A percentile compares a stretch with the other conserved stretches of the same genome.
phyloP scores from a whole-genome alignment of 768 basidiomycete species.

The Macrolepiota albuminosa region DNA sequence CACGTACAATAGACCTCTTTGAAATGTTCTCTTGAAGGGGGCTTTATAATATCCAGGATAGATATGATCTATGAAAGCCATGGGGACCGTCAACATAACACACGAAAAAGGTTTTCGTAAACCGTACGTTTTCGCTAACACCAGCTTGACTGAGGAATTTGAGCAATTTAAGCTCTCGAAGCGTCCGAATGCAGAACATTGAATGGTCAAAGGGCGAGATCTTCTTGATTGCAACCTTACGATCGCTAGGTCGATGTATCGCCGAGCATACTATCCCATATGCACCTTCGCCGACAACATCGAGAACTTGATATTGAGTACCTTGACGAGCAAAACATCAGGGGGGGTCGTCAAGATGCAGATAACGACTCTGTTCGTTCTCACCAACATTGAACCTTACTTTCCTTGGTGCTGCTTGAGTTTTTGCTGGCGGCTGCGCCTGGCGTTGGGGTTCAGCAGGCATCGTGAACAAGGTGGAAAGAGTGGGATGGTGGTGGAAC shows the following conservation, averaged over 20 bases:
- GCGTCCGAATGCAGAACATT: constrained; percentile 90
- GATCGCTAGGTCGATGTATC: constrained; percentile 77
- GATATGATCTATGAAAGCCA: constrained; percentile 65
- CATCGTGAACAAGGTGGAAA: constrained; percentile 17
- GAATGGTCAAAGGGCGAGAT: constrained; percentile 94
- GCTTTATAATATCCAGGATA: constrained; percentile 86
- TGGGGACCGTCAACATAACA: constrained; percentile 3
- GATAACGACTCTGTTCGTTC: constrained; percentile 13
- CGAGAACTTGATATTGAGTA: constrained; percentile 78
- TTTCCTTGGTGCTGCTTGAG: constrained; percentile 64
- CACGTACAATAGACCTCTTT: constrained; percentile 77
- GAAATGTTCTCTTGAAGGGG: constrained; percentile 73
- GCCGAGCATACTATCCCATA: constrained; percentile 97
- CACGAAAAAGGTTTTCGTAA: neutral
- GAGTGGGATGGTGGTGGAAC: constrained; percentile 13
- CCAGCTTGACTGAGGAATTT: constrained; percentile 85
- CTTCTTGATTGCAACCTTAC: constrained; percentile 96
- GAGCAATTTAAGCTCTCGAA: constrained; percentile 79
- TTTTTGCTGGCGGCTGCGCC: constrained; percentile 26
- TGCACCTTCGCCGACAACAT: constrained; percentile 87
- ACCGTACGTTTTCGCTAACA: constrained; percentile 79
- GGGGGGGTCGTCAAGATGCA: constrained; percentile 2
- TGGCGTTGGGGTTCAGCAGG: constrained; percentile 26
- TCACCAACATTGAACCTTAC: constrained; percentile 85
- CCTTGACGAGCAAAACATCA: constrained; percentile 32